Conservation (phyloP, 139 green algal species). For the Pseudopediastrum boryanum region DNA sequence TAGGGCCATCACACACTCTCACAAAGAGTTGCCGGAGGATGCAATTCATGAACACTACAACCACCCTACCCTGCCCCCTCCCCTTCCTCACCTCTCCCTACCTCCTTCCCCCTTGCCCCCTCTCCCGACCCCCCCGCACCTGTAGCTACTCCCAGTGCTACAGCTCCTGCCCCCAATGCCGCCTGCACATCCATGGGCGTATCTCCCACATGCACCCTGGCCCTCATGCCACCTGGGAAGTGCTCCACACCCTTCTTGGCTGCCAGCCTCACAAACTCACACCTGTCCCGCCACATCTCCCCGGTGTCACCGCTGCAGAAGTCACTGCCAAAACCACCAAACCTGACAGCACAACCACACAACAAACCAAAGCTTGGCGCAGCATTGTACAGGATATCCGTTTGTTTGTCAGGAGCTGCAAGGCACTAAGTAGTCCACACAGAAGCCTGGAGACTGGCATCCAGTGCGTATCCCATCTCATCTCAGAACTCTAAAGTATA, state of each 20-base stretch:
- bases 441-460: no score
- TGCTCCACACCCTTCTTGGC: conserved; percentile 40
- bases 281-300: conserved; percentile 81
- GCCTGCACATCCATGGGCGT: conserved; percentile 84
- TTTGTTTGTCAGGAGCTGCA: no score
- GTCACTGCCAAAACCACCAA: conserved; percentile 93
- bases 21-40: no score
- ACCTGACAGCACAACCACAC: conserved; percentile 48
- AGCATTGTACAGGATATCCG: not conserved
- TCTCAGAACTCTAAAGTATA: no score
- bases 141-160: conserved; percentile 76
- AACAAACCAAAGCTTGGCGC: not conserved
- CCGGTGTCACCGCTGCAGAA: conserved; percentile 77
- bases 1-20: no score
- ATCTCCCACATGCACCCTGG: conserved; percentile 16
- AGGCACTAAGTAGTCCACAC: no score
- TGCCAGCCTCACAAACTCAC: conserved; percentile 85
- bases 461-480: no score
- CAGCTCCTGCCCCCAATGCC: conserved; percentile 62
- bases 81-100: no score
- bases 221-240: conserved; percentile 29
- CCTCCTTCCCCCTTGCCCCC: no score
- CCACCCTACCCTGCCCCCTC: no score
- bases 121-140: no score
- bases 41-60: no score